Evolutionary conservation across 306 rosid species (phyloP), one percentile per base, ranked within the genome.

Genomic region (Quercus aquifolioides): DNA sequence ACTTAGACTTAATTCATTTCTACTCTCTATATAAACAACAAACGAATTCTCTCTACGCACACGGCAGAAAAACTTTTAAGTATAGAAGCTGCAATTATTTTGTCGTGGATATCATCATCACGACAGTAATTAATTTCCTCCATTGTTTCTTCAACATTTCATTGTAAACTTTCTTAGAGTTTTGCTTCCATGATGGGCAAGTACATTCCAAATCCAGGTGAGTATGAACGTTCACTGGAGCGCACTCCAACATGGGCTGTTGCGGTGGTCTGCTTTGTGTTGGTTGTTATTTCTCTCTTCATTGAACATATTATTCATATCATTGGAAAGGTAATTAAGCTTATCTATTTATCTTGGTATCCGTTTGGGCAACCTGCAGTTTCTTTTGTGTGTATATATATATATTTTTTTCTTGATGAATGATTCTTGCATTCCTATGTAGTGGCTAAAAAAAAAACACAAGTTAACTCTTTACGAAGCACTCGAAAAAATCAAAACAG

Each of bases 231-330:
- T 62, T 62, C 86, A 5, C 59, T 92, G 82, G 86, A 82, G 76
- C 55, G 81, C 55, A 92, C 97, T 5, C 78, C 97, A 64, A 91
- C 94, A 1, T 92, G 97, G 97, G 92, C 96, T 5, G 94, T 92
- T 67, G 91, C 94, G 0, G 86, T 71, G 72, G 92, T 91, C 57
- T 87, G 93, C 79, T 84, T 92, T 77, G 86, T 82, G 38, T 38
- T 92, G 86, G 83, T 92, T 38, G 71, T 78, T 21, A 75, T 91
- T 76, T 92, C 97, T 12, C 82, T 92, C 77, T 3, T 86, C 81
- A 88, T 89, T 68, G 96, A 92, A 74, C 89, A 84, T 51, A 7
- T 70, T 69, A 81, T 91, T 20, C 92, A 92, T 26, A 74, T 56
- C 20, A 77, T 83, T 23, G 97, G 86, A 78, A 54, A 77, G 79